Evolutionary conservation across 1,284 basidiomycete genomes (phyloP), one percentile per base, ranked within the genome.

Genomic region (Cryptococcus sp.): DNA sequence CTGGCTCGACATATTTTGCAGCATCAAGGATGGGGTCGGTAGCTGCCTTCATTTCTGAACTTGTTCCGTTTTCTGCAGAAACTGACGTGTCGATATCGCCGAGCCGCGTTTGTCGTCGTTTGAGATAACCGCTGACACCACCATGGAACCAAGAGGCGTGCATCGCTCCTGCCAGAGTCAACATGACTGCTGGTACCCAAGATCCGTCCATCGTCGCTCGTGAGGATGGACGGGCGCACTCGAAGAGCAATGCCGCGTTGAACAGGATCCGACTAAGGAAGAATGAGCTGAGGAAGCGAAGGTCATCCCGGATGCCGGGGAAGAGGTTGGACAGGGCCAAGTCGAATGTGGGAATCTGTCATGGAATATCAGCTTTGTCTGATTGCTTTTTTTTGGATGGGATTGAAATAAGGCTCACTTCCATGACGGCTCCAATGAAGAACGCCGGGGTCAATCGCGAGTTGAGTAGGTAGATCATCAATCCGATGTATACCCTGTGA

Each of bases 91-190:
- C 25, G 15, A 47, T 22, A 34, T 44, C 25, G 15, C 46, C 34
- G 56, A 55, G 46, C 48, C 59, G 22, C 55, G 23, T 16, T 3
- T 45, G 45, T 20, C 61, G 69, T 10, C 82, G 76, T 60, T 78
- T 79, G 44, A 83, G 50, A 62, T 85, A 83, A 0, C 84, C 83
- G 51, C 74, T 78, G 44, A 86, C 47, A 52, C 83, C 85, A 11
- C 81, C 82, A 5, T 66, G 60, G 74, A 86, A 86, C 85, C 85
- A 86, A 37, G 75, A 68, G 2, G 76, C 78, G 61, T 86, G 85
- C 52, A 86, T 70, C 1, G 81, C 79, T 34, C 84, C 77, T n/a
- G 84, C 80, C 47, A 74, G 62, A 3, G 68, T 62, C 52, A 85
- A 75, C 52, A 84, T 68, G 20, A 73, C 55, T 0, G 77, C 70